Evolutionary conservation across 1,284 basidiomycete genomes (phyloP).

Genomic region (Cutaneotrichosporon dermatis): DNA sequence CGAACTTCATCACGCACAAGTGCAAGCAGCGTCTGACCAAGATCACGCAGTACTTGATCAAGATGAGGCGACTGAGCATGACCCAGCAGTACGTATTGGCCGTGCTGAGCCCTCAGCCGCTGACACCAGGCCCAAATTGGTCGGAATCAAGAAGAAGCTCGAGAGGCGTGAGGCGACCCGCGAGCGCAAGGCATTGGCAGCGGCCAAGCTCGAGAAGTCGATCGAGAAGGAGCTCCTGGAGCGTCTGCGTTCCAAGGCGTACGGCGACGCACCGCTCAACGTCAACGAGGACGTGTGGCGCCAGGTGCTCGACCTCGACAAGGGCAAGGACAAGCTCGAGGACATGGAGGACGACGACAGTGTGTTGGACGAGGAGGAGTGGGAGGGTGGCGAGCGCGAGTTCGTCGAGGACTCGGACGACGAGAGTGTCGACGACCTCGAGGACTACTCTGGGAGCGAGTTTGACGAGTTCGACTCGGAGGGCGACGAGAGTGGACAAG

Average conservation of each 20-base stretch:
- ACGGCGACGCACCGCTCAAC: conserved; percentile 95
- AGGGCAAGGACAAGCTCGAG: conserved; percentile 51
- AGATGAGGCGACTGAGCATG: conserved; percentile 86
- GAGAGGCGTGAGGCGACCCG: conserved; percentile 89
- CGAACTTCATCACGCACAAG: conserved; percentile 94
- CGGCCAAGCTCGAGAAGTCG: conserved; percentile 86
- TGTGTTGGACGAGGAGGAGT: conserved; percentile 56
- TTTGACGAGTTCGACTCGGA: conserved; percentile 47
- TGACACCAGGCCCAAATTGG: conserved; percentile 70
- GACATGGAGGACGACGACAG: conserved; percentile 57
- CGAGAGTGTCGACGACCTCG: conserved; percentile 55
- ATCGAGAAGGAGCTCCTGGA: conserved; percentile 96
- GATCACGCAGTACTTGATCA: conserved; percentile 98
- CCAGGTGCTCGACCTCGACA: conserved; percentile 74
- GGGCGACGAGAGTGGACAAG: conserved; percentile 24
- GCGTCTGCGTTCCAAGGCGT: conserved; percentile 90
- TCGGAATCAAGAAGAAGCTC: conserved; percentile 95
- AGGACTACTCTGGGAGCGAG: conserved; percentile 55
- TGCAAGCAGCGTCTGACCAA: conserved; percentile 99
- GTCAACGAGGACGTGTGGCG: conserved; percentile 98
- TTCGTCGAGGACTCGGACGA: conserved; percentile 73
- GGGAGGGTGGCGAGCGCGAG: conserved; percentile 58
- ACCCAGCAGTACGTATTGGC: conserved; percentile 69
- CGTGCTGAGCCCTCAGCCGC: background rate
- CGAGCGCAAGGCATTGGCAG: conserved; percentile 91